phyloP scores from a whole-genome alignment of 2,329 filamentous ascomycete genomes.

The Corynespora cassiicola region DNA sequence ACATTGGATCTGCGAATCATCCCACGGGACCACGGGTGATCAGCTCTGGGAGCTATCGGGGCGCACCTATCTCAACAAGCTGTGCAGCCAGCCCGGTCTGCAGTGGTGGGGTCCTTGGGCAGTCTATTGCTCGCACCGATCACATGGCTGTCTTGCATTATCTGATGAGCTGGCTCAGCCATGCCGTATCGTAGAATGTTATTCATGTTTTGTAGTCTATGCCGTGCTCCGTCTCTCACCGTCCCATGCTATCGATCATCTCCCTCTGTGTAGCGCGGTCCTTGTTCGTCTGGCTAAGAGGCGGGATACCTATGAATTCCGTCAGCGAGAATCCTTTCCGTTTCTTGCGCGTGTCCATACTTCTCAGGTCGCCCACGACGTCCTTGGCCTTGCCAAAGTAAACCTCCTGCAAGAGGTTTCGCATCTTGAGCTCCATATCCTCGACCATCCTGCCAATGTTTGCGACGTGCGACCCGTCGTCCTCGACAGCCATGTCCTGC shows the following conservation, averaged over 20 bases:
- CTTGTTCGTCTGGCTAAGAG: conserved; percentile 81
- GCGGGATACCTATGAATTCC: conserved; percentile 64
- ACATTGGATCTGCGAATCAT: too few relatives aligned
- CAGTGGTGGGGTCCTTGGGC: too few relatives aligned
- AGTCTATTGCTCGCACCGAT: too few relatives aligned
- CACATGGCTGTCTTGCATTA: too few relatives aligned
- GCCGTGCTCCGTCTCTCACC: conserved; percentile 20
- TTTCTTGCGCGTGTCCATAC: conserved; percentile 51
- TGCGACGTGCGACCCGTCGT: conserved; percentile 90
- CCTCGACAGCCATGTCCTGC: conserved; percentile 86
- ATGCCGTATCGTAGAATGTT: too few relatives aligned
- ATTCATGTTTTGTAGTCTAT: conserved; percentile 9
- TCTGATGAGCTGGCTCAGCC: too few relatives aligned
- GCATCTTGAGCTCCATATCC: conserved; percentile 99
- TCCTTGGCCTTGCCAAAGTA: conserved; percentile 99
- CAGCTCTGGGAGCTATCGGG: too few relatives aligned
- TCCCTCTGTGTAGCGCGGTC: conserved; percentile 88
- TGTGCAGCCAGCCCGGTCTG: too few relatives aligned
- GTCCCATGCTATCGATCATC: conserved; percentile 71
- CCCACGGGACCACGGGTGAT: too few relatives aligned
- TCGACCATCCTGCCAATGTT: conserved; percentile 93
- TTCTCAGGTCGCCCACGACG: conserved; percentile 93
- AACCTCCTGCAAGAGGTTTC: conserved; percentile 96
- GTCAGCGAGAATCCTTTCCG: conserved; percentile 22
- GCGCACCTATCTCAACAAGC: too few relatives aligned